Conservation (phyloP, 805 yeast genomes). For the Huiozyma naganishii region DNA sequence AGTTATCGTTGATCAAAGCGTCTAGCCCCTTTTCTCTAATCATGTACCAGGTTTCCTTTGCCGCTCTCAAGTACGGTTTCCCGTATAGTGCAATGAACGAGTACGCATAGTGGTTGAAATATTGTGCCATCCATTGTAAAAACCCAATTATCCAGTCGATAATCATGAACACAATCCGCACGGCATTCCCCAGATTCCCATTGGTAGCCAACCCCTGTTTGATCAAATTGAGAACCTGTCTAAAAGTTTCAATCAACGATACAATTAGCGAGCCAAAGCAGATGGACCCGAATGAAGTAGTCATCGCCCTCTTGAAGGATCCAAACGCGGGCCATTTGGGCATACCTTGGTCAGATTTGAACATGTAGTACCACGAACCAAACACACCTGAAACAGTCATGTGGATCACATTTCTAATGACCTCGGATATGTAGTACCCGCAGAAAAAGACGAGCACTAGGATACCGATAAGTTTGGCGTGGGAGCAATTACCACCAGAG, state of each 20-base stretch:
- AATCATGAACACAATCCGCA: constrained; percentile 41
- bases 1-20: constrained; percentile 74
- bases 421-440: constrained; percentile 77
- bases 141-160: constrained; percentile 51
- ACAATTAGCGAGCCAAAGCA: constrained; percentile 76
- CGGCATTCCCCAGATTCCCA: constrained; percentile 42
- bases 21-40: constrained; percentile 72
- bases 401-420: constrained; percentile 68
- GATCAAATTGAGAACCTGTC: constrained; percentile 41
- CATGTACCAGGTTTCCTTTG: constrained; percentile 74
- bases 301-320: constrained; percentile 67
- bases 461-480: constrained; percentile 54
- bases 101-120: constrained; percentile 86
- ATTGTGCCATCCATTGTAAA: constrained; percentile 69
- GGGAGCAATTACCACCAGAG: constrained; percentile 45
- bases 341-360: constrained; percentile 63
- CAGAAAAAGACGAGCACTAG: constrained; percentile 69
- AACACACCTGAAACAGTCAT: constrained; percentile 73
- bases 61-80: constrained; percentile 58
- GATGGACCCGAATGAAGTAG: constrained; percentile 83
- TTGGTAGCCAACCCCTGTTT: constrained; percentile 31
- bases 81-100: constrained; percentile 85
- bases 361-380: constrained; percentile 86
- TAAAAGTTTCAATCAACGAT: constrained; percentile 56
- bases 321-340: constrained; percentile 75